Conservation (phyloP, 179 eudicot species). For the Vitellaria paradoxa region DNA sequence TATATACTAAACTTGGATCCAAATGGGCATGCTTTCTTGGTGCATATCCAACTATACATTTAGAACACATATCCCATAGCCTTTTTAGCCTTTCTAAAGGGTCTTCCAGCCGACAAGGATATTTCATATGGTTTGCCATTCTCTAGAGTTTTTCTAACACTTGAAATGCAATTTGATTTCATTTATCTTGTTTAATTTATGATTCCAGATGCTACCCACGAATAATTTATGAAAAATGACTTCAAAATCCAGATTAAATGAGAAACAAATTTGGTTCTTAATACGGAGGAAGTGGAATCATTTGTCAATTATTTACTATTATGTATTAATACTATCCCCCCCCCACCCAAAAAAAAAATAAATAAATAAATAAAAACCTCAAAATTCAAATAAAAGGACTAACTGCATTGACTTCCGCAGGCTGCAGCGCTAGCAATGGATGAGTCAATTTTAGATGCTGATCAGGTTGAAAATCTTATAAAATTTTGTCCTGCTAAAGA, state of each 20-base stretch:
- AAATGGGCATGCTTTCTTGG: neutral
- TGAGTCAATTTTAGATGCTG: conserved; percentile 83
- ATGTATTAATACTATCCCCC: too few relatives aligned
- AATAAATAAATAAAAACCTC: too few relatives aligned
- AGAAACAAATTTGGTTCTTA: neutral
- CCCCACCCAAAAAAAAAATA: too few relatives aligned
- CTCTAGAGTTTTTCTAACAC: neutral
- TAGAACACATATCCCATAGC: neutral
- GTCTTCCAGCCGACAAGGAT: neutral
- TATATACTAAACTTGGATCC: neutral
- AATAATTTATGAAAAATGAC: neutral
- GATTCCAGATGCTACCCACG: neutral
- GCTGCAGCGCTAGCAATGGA: conserved; percentile 88
- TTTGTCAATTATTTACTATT: too few relatives aligned
- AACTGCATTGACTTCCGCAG: conserved; percentile 27
- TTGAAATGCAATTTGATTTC: neutral
- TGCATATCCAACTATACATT: neutral
- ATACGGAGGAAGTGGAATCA: neutral
- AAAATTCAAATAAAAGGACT: neutral
- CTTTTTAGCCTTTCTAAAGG: neutral
- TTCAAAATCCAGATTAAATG: neutral
- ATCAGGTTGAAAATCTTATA: conserved; percentile 87
- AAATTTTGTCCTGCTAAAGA: conserved; percentile 94
- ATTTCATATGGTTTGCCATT: neutral
- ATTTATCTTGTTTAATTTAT: neutral